Conservation (phyloP, 352 stramenopile genomes). For the Phytopythium kandeliae region DNA sequence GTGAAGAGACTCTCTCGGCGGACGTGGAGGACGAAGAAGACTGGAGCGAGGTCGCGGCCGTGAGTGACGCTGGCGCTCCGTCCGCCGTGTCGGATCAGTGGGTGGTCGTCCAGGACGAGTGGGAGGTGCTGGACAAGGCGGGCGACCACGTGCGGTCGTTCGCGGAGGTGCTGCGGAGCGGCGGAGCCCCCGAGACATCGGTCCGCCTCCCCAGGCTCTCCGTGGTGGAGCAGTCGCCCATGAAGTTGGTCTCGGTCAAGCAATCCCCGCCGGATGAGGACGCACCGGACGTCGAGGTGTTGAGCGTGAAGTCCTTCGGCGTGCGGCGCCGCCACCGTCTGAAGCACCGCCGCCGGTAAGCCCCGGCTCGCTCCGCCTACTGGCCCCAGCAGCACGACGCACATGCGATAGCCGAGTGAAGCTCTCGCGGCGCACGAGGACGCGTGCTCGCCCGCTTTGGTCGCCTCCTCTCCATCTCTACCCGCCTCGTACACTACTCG, state of each 20-base stretch:
- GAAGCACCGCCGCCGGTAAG: conserved; percentile 26
- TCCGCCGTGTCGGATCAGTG: conserved; percentile 28
- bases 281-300: conserved; percentile 17
- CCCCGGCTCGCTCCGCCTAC: neutral
- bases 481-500: conserved; percentile 2
- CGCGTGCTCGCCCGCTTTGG: too few relatives aligned
- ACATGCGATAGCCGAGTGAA: conserved; percentile 1
- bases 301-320: conserved; percentile 57
- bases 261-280: conserved; percentile 16
- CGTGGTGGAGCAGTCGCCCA: conserved; percentile 14
- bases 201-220: conserved; percentile 16
- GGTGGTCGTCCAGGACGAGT: conserved; percentile 65
- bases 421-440: neutral
- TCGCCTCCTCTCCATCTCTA: neutral
- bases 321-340: conserved; percentile 42
- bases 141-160: conserved; percentile 45
- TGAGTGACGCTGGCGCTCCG: conserved; percentile 11
- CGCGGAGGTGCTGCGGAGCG: conserved; percentile 41
- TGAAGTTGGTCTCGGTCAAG: conserved; percentile 10
- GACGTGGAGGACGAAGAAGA: conserved; percentile 39
- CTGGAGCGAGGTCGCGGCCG: conserved; percentile 48
- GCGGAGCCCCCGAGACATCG: neutral
- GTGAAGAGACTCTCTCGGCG: conserved; percentile 16
- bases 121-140: conserved; percentile 61
- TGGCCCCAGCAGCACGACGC: neutral